phyloP scores from a whole-genome alignment of 371 early-diverging fungal genomes.

The Batkoa obscura region DNA sequence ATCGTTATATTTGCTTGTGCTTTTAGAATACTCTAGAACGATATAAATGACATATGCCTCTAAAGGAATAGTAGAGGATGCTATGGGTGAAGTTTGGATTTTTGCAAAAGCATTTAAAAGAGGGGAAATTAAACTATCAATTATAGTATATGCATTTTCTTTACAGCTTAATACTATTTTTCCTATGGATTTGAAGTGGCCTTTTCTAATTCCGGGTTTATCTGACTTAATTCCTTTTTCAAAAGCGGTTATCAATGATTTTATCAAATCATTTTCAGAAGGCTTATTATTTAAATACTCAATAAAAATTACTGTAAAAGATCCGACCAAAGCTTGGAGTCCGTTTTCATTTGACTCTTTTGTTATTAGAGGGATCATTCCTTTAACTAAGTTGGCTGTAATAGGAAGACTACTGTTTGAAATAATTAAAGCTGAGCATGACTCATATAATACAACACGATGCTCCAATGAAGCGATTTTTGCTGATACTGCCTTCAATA shows the following conservation, averaged over 20 bases:
- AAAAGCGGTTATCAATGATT: background rate
- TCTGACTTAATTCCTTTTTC: conserved; percentile 1
- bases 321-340: background rate
- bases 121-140: conserved; percentile 22
- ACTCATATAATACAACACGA: background rate
- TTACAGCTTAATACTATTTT: conserved; percentile 8
- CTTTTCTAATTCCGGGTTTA: conserved; percentile 2
- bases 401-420: background rate
- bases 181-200: background rate
- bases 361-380: background rate
- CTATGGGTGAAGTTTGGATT: conserved; percentile 37
- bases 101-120: conserved; percentile 34
- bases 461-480: conserved; percentile 5
- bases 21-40: conserved; percentile 11
- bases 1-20: too few relatives aligned
- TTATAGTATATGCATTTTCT: conserved; percentile 12
- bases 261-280: background rate
- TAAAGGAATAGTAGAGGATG: conserved; percentile 41
- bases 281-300: background rate
- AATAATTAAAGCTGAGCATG: background rate
- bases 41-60: conserved; percentile 51
- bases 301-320: background rate
- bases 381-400: background rate
- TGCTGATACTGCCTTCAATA: conserved; percentile 1
- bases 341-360: conserved; percentile 6